These are phyloP conservation scores for Venustampulla echinocandica DNA, from an alignment of 495 filamentous ascomycete genomes.

Conservation along the genomic window DNA sequence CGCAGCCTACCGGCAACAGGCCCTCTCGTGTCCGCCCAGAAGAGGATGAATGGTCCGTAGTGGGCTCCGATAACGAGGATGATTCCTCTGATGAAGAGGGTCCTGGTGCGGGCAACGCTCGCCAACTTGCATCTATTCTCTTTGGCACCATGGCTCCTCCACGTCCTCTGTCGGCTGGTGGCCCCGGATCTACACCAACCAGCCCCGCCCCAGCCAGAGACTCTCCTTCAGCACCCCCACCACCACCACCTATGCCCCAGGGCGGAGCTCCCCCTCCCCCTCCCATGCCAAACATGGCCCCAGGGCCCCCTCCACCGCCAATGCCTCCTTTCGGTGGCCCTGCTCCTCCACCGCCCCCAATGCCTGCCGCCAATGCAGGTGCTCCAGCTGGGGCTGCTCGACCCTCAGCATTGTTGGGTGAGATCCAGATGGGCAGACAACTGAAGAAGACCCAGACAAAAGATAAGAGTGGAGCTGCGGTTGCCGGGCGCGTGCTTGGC, in stretches of 20 bases:
- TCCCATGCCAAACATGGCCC: constrained; percentile 43
- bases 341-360: constrained; percentile 39
- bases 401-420: constrained; percentile 58
- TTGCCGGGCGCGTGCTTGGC: constrained; percentile 62
- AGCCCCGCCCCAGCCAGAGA: constrained; percentile 24
- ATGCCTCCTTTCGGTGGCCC: constrained; percentile 21
- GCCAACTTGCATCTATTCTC: constrained; percentile 83
- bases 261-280: constrained; percentile 38
- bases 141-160: constrained; percentile 98
- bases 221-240: constrained; percentile 26
- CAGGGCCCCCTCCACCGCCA: constrained; percentile 34
- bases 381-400: constrained; percentile 39
- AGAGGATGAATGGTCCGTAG: constrained; percentile 81
- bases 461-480: constrained; percentile 62
- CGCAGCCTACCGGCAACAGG: constrained; percentile 29
- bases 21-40: constrained; percentile 54
- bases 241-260: constrained; percentile 27
- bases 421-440: constrained; percentile 69
- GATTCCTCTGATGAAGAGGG: constrained; percentile 60
- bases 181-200: constrained; percentile 41
- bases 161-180: constrained; percentile 73
- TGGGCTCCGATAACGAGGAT: constrained; percentile 70
- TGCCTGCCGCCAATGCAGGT: constrained; percentile 34
- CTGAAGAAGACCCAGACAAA: constrained; percentile 79
- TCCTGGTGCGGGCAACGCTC: constrained; percentile 70